phyloP scores from a whole-genome alignment of 2,329 filamentous ascomycete species.

The Penicillium sp. region DNA sequence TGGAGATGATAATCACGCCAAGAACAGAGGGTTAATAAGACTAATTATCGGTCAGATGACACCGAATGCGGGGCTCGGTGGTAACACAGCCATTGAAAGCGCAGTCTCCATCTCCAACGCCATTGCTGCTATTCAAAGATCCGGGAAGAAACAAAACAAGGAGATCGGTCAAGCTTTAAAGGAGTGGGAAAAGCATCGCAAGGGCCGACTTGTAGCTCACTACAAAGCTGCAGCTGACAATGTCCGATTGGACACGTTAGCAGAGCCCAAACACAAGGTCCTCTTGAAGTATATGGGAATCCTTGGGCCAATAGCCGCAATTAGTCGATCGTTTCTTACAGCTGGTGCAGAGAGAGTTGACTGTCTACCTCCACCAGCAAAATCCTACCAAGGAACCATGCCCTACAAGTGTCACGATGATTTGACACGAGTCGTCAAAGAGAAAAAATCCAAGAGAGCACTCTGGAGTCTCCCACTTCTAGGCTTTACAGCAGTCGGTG shows the following conservation, averaged over 20 bases:
- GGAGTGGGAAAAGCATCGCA: too few relatives aligned
- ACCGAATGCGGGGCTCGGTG: constrained; percentile 15
- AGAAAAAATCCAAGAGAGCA: neutral
- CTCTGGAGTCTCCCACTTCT: neutral
- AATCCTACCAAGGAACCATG: neutral
- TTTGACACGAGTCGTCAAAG: neutral
- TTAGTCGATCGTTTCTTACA: neutral
- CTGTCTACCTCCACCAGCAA: neutral
- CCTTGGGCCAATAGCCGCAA: neutral
- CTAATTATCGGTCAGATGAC: constrained; percentile 7
- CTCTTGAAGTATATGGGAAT: neutral
- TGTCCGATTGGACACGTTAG: neutral
- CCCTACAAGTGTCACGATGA: neutral
- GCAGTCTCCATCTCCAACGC: constrained; percentile 7
- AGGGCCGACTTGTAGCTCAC: neutral
- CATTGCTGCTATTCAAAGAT: neutral
- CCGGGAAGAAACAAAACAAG: too few relatives aligned
- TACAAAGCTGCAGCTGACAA: neutral
- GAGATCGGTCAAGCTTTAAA: too few relatives aligned
- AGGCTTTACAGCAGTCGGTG: neutral
- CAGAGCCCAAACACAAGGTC: neutral
- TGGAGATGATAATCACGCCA: too few relatives aligned
- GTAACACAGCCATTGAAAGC: constrained; percentile 13
- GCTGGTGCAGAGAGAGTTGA: neutral
- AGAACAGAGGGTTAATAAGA: too few relatives aligned